Evolutionary conservation across 2,329 filamentous ascomycete species (phyloP).

Genomic region (Pseudonectria buxi): DNA sequence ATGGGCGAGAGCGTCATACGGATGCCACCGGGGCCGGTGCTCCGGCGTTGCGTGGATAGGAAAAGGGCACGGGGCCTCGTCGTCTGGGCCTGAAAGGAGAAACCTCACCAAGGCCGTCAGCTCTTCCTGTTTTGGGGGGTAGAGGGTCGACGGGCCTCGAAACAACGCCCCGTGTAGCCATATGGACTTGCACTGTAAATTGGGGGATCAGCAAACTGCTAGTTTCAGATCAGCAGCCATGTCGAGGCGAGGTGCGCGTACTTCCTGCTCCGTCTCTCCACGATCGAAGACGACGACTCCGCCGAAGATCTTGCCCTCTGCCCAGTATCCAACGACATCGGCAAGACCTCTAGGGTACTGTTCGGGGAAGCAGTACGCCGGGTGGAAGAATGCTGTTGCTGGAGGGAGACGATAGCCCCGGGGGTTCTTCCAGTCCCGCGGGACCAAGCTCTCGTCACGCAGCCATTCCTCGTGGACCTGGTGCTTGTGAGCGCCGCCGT

Average conservation of each 20-base stretch:
- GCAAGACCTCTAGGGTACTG: constrained; percentile 21
- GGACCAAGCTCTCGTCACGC: neutral
- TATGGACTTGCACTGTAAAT: no score
- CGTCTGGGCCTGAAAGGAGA: no score
- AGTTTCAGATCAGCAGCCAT: no score
- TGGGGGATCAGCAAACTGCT: no score
- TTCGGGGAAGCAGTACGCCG: constrained; percentile 7
- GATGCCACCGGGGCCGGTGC: no score
- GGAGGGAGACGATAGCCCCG: neutral
- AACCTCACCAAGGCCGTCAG: no score
- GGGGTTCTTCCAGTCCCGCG: neutral
- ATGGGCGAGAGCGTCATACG: no score
- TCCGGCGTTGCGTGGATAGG: no score
- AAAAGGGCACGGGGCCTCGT: no score
- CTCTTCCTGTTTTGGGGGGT: no score
- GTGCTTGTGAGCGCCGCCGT: constrained; percentile 3
- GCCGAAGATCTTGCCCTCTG: constrained; percentile 22
- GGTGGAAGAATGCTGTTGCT: constrained; percentile 1
- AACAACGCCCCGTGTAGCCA: no score
- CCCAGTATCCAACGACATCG: constrained; percentile 23
- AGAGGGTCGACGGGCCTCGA: no score
- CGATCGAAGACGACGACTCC: constrained; percentile 25
- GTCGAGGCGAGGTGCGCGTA: neutral
- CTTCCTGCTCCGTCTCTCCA: constrained; percentile 12
- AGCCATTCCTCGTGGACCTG: constrained; percentile 1